Evolutionary conservation across 2,329 filamentous ascomycete species (phyloP).

Genomic region (Epichloe glyceriae): DNA sequence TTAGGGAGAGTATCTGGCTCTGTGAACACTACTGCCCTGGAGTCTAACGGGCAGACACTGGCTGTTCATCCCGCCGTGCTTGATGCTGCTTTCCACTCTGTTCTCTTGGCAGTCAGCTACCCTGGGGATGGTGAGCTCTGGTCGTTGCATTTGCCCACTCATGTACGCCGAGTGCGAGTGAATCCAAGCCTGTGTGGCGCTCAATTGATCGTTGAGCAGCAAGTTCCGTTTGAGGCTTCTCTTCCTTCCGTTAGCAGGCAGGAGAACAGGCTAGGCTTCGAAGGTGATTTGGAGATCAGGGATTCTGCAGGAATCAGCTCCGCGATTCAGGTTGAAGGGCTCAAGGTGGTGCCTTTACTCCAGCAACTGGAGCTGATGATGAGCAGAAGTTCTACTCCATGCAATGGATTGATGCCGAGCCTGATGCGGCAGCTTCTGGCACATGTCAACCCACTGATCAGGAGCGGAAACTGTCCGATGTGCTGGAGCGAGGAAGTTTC

Average conservation of each 20-base stretch:
- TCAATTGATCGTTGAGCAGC: neutral
- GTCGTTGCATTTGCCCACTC: constrained; percentile 18
- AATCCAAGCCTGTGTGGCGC: constrained; percentile 1
- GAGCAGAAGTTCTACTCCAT: neutral
- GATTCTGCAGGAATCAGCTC: neutral
- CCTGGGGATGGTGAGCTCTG: constrained; percentile 22
- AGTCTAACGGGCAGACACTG: neutral
- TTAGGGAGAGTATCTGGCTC: neutral
- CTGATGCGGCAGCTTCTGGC: neutral
- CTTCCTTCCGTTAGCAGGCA: neutral
- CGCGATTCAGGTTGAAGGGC: neutral
- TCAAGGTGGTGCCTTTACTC: neutral
- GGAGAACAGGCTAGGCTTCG: neutral
- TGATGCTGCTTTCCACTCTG: constrained; percentile 23
- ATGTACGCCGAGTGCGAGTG: constrained; percentile 11
- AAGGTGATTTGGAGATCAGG: neutral
- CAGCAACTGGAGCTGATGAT: neutral
- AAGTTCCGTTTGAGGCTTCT: neutral
- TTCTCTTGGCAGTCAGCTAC: constrained; percentile 18
- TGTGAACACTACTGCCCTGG: neutral
- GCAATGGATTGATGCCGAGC: neutral
- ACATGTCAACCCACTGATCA: neutral
- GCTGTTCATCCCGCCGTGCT: constrained; percentile 22
- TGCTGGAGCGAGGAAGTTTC: neutral
- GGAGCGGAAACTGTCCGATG: neutral